These are phyloP conservation scores for Psilocybe sp. DNA, from an alignment of 768 basidiomycete genomes.

Conservation along the genomic window DNA sequence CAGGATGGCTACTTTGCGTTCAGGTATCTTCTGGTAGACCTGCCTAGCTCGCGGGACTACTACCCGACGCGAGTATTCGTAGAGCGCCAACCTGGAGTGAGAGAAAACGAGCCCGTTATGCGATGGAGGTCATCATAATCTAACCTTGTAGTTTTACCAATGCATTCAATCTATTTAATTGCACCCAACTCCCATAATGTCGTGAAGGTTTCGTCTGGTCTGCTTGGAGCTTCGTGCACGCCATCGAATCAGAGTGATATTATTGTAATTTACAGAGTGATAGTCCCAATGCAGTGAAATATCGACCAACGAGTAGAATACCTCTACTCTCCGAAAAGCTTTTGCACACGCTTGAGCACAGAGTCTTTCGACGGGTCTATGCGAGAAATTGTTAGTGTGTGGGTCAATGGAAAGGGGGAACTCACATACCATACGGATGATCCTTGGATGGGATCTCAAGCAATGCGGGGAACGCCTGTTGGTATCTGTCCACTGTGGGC, in stretches of 20 bases:
- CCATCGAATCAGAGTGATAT: not conserved
- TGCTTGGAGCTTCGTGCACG: no score
- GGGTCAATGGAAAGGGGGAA: not conserved
- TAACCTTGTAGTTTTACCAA: conserved; percentile 2
- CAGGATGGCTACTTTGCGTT: conserved; percentile 76
- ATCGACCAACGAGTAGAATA: no score
- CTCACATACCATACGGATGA: conserved; percentile 85
- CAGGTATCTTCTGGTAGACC: conserved; percentile 74
- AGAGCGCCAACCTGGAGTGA: conserved; percentile 60
- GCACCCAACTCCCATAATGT: no score
- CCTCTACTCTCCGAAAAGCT: conserved; percentile 84
- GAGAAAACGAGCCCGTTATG: conserved; percentile 71
- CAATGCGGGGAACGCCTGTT: conserved; percentile 93
- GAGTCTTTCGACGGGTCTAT: conserved; percentile 95
- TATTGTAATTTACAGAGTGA: conserved; percentile 5
- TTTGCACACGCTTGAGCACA: conserved; percentile 94
- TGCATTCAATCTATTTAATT: conserved; percentile 3
- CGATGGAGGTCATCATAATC: conserved; percentile 51
- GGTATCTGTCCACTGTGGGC: conserved; percentile 91
- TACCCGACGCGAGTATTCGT: conserved; percentile 69
- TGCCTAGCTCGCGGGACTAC: conserved; percentile 68
- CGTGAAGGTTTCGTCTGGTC: no score
- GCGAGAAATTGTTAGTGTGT: not conserved
- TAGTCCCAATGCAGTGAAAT: no score
- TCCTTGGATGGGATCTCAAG: conserved; percentile 99